Evolutionary conservation across 495 filamentous ascomycete genomes (phyloP).

Genomic region (Aspergillus panamensis): DNA sequence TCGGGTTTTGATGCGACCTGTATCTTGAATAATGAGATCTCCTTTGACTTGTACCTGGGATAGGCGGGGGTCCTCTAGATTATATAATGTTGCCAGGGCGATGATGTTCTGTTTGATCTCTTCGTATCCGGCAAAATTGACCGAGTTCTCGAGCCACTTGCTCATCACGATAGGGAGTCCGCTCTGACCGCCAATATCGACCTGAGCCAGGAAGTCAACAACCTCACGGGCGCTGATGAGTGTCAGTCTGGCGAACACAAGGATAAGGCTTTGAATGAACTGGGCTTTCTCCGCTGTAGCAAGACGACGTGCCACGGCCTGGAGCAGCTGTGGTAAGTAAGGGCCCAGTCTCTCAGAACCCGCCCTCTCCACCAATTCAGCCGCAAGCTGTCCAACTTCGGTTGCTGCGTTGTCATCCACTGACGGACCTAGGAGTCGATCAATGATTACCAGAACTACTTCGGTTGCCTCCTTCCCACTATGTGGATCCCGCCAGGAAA

Average conservation of each 20-base stretch:
- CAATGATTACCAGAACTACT: slow-evolving; percentile 84
- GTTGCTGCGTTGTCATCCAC: slow-evolving; percentile 90
- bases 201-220: slow-evolving; percentile 81
- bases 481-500: slow-evolving; percentile 70
- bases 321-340: slow-evolving; percentile 82
- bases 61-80: slow-evolving; percentile 78
- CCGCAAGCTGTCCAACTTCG: slow-evolving; percentile 91
- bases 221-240: slow-evolving; percentile 83
- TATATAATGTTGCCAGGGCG: slow-evolving; percentile 83
- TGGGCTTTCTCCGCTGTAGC: slow-evolving; percentile 73
- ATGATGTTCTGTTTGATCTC: slow-evolving; percentile 96
- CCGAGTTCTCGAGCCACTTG: slow-evolving; percentile 96
- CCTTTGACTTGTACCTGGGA: slow-evolving; percentile 80
- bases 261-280: slow-evolving; percentile 88
- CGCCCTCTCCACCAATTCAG: slow-evolving; percentile 91
- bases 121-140: slow-evolving; percentile 94
- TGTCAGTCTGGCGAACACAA: slow-evolving; percentile 90
- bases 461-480: slow-evolving; percentile 80
- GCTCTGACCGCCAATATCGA: slow-evolving; percentile 66
- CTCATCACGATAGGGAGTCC: slow-evolving; percentile 82
- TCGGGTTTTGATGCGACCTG: slow-evolving; percentile 86
- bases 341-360: slow-evolving; percentile 85
- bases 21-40: slow-evolving; percentile 78
- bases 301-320: slow-evolving; percentile 83
- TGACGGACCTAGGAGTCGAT: slow-evolving; percentile 76